Base-by-base conservation (phyloP, 495 filamentous ascomycete genomes). In the Aspergillus incahuasiensis region DNA sequence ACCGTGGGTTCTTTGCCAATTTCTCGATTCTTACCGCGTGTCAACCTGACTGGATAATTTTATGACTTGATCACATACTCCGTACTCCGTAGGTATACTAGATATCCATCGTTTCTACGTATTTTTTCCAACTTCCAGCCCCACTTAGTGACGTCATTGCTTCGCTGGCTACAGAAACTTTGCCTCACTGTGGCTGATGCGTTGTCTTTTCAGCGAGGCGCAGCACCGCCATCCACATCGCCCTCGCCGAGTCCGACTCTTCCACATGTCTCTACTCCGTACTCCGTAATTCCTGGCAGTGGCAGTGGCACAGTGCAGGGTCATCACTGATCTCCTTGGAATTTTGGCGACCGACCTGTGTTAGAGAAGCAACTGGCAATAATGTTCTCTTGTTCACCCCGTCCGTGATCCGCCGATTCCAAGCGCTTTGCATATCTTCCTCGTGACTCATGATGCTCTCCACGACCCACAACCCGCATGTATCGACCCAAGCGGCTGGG, bases 141-240 rank as follows among this genome's bases (percentile, higher is more conserved):
- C 15, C 39, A 46, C 45, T 19, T 18, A 51, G 54, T 52, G 45
- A 55, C 57, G 57, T 58, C 61, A 60, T 58, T 34, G 46, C 40
- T 15, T 9, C 12, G 32, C 32, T 35, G 32, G 6, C 32, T 35
- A 11, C 4, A 35, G 32, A 65, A 65, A 65, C 59, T 56, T 44
- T 55, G 58, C 62, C 62, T 61, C 62, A 61, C 16, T 41, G 58
- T 64, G 62, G 58, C 62, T 58, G 34, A 61, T 45, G 55, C 41
- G 16, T 46, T 9, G 30, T 11, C 32, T 2, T 47, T 8, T 46
- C 54, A 18, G 52, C 47, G 60, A 59, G 58, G 62, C 62, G 62
- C 58, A 60, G 62, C 55, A 61, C 22, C 54, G 62, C 61, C 34
- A 41, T 30, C 18, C 13, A n/a, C 30, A 50, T 12, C 40, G 42